These are phyloP conservation scores for Botrytis fragariae DNA, from an alignment of 2,329 filamentous ascomycete genomes.

Conservation along the genomic window DNA sequence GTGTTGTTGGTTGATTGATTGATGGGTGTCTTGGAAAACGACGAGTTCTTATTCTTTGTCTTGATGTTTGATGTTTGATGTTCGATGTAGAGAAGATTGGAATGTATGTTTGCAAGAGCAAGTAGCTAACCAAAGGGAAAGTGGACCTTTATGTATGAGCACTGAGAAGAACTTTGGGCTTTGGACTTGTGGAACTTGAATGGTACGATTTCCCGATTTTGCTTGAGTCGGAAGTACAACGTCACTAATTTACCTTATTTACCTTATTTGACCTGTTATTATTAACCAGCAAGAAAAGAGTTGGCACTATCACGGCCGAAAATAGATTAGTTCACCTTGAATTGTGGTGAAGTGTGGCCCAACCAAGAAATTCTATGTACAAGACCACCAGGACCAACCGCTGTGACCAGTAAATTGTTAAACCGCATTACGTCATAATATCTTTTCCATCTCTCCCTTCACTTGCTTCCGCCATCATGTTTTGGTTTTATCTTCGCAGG, in stretches of 20 bases:
- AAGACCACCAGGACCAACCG: not conserved
- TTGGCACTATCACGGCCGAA: not conserved
- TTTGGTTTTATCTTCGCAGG: not conserved
- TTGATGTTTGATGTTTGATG: not conserved
- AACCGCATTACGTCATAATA: constrained; percentile 1
- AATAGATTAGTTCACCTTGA: not conserved
- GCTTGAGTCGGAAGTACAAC: constrained; percentile 1
- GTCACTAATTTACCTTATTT: not conserved
- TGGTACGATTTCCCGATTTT: constrained; percentile 7
- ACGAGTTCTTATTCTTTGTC: constrained; percentile 17
- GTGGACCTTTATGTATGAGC: constrained; percentile 16
- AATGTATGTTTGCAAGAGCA: constrained; percentile 3
- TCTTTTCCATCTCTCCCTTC: not conserved
- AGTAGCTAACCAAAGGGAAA: not conserved
- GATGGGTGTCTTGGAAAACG: not conserved
- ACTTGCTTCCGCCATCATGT: not conserved
- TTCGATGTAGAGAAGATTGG: not conserved
- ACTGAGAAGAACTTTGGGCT: not conserved
- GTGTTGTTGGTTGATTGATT: constrained; percentile 1
- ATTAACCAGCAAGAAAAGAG: not conserved
- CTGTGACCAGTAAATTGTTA: not conserved
- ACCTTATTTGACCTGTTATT: not conserved
- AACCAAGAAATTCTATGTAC: not conserved
- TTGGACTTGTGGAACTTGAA: not conserved
- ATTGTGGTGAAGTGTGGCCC: constrained; percentile 2